Base-by-base conservation (phyloP, 345 rosid species). In the Aquilaria yunnanensis region DNA sequence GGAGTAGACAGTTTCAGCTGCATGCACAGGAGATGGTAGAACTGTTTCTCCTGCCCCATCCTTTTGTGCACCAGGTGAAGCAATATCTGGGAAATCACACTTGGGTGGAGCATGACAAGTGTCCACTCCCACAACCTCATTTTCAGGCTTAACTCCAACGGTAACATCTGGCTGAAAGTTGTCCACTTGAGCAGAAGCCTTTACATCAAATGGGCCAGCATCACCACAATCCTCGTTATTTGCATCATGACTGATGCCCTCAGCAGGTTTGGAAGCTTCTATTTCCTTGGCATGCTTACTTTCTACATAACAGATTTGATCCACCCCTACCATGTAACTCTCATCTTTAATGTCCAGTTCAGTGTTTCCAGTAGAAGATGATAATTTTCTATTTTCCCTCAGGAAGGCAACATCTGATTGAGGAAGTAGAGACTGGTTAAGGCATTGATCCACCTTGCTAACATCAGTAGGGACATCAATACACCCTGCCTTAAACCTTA, bases 191-290 rank as follows among this genome's bases (percentile, higher is more conserved):
- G 50, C 54, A 67, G 57, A 51, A 50, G 11, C 8, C 37, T 14
- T 49, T 6, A 30, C 65, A 59, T 31, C 66, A 51, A 33, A 30
- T 43, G 57, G 31, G 41, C 23, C 51, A 34, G 49, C 56, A 47
- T 51, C 48, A 33, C 56, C 60, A 34, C 46, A 43, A 56, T 58
- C 60, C 51, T 67, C 58, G 4, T 51, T 62, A 33, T 49, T 48
- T 23, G 48, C 48, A 29, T 57, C 47, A 23, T 16, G 9, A 8
- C 12, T 56, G 6, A 12, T 9, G 23, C 60, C 43, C 12, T 52
- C 62, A 31, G 32, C 41, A 14, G 56, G 62, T 58, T 69, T 59
- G 56, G 63, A 56, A 61, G 54, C 56, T 61, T 62, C 62, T 53
- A 12, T 52, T 32, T 61, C 45, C 41, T 59, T 70, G 8, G 63